Percentiles rank a stretch among this genome's conserved stretches.
phyloP scores from a whole-genome alignment of 768 basidiomycete species.

The Boletales sp. region DNA sequence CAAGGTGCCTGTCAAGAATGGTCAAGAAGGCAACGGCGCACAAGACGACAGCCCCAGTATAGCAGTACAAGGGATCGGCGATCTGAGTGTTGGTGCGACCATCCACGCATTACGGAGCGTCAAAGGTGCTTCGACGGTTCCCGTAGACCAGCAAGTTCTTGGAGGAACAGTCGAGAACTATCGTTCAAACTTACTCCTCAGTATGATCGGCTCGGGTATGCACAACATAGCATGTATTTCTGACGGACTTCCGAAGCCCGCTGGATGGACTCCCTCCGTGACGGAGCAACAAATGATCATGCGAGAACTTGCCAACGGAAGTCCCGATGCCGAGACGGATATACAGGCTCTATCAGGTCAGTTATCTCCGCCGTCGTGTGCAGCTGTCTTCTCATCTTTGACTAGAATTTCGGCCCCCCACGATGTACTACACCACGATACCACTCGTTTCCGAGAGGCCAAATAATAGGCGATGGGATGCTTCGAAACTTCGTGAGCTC shows the following conservation, averaged over 20 bases:
- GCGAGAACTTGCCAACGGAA: conserved; percentile 82
- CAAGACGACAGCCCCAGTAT: conserved; percentile 63
- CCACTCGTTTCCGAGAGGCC: conserved; percentile 84
- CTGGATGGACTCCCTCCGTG: conserved; percentile 68
- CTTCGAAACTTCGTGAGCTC: conserved; percentile 88
- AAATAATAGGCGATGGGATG: conserved; percentile 88
- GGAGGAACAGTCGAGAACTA: conserved; percentile 94
- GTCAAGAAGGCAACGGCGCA: conserved; percentile 55
- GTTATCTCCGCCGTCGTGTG: conserved; percentile 23
- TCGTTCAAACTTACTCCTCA: conserved; percentile 83
- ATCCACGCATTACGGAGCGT: conserved; percentile 84
- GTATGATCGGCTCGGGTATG: conserved; percentile 78
- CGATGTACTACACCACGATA: conserved; percentile 95
- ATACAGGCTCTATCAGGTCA: conserved; percentile 82
- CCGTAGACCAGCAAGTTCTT: conserved; percentile 90
- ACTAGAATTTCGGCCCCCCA: conserved; percentile 85
- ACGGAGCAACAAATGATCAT: conserved; percentile 98
- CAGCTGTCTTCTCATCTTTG: conserved; percentile 10
- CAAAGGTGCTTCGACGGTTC: conserved; percentile 89
- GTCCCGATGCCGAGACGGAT: conserved; percentile 76
- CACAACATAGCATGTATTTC: conserved; percentile 54
- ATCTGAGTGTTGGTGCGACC: conserved; percentile 81
- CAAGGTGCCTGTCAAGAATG: conserved; percentile 90
- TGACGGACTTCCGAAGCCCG: conserved; percentile 58
- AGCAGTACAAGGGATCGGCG: conserved; percentile 77